These are phyloP conservation scores for Globisporangium canariense DNA, from an alignment of 352 stramenopile species.

Conservation along the genomic window DNA sequence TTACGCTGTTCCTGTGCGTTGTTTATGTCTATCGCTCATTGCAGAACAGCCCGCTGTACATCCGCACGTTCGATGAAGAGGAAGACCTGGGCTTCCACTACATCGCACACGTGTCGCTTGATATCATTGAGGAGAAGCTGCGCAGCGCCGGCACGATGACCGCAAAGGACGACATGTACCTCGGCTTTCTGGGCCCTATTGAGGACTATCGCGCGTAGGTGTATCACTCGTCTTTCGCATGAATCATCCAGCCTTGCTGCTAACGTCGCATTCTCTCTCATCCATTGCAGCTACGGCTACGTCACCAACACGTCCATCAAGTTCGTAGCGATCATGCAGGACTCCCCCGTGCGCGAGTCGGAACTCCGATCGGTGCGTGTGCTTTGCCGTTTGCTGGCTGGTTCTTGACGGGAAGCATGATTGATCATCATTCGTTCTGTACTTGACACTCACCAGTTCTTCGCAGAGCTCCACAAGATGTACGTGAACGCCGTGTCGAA, in stretches of 20 bases:
- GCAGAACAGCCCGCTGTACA: constrained; percentile 80
- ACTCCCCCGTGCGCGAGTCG: constrained; percentile 68
- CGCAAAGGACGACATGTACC: constrained; percentile 83
- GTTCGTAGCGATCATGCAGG: constrained; percentile 75
- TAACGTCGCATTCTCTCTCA: not conserved
- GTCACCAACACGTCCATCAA: constrained; percentile 87
- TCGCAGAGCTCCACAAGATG: constrained; percentile 77
- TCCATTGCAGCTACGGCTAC: constrained; percentile 55
- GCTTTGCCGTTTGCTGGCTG: not conserved
- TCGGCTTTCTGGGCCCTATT: constrained; percentile 80
- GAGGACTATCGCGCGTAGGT: constrained; percentile 82
- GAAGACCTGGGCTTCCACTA: constrained; percentile 87
- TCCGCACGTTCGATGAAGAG: constrained; percentile 80
- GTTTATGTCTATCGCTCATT: not conserved
- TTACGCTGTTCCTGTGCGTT: not conserved
- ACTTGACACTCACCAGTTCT: constrained; percentile 45
- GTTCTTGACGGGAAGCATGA: not conserved
- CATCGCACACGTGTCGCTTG: constrained; percentile 81
- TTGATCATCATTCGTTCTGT: not conserved
- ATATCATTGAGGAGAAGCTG: constrained; percentile 83
- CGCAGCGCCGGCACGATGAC: constrained; percentile 38
- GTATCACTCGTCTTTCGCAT: not conserved
- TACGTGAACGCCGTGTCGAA: constrained; percentile 89
- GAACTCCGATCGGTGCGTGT: constrained; percentile 65
- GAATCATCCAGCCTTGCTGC: not conserved